Evolutionary conservation across 2,329 filamentous ascomycete species (phyloP), one percentile per base, ranked within the genome.

Genomic region (Hymenoscyphus salicellus): DNA sequence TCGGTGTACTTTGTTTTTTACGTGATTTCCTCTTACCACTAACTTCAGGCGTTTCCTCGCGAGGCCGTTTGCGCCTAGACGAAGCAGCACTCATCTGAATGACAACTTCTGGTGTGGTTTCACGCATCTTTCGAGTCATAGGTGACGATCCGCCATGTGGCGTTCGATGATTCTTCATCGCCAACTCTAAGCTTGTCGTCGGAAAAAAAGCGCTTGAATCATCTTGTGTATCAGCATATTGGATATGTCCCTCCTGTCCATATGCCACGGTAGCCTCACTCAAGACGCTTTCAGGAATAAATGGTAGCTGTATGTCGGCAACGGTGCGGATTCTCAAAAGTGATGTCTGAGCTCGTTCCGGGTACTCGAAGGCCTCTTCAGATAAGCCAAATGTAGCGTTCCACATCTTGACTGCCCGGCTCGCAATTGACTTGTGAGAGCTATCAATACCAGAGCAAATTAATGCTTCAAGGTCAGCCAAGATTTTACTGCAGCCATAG

Each of bases 321-420:
- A 84, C 80, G 0, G 82, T 77, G n/a, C 83, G 81, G 14, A 93
- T 77, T 17, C 83, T 84, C 30, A 84, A 79, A 38, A 97, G 79
- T 1, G 87, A 83, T 2, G 80, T 76, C 70, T 87, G 86, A 5
- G 97, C 79, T 33, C 79, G 79, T 11, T 83, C 76, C 0, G 92
- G 89, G 75, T 91, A 94, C 28, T 84, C 78, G 1, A 92, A 73
- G 5, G 64, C 46, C 6, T 78, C 78, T 3, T 85, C 79, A 46
- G 84, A 82, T 17, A 83, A 78, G 23, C 87, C 87, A 72, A 92
- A 92, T 0, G 88, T 83, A 0, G 77, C 74, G 69, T 93, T 93
- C 92, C 92, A 97, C 66, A 84, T 81, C 17, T 77, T 73, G 30
- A 88, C 80, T 1, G 86, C 78, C 72, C 73, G 80, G 75, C 77